Conservation (phyloP, 2,329 filamentous ascomycete genomes). For the Alternaria rosae region DNA sequence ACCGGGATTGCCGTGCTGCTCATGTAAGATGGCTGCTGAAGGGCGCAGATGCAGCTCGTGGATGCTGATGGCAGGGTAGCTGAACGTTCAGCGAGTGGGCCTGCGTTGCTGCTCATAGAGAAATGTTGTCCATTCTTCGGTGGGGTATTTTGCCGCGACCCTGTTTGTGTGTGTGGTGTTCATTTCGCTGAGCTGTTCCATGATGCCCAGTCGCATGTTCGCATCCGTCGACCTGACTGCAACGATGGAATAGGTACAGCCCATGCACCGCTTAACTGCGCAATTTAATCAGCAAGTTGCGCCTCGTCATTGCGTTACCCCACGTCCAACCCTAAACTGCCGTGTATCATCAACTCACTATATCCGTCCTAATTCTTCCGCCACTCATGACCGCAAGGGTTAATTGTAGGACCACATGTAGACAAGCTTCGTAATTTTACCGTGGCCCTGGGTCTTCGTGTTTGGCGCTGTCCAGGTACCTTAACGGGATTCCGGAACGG, state of each 20-base stretch:
- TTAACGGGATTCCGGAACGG: conserved; percentile 17
- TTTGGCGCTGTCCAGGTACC: conserved; percentile 11
- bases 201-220: conserved; percentile 1
- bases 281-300: conserved; percentile 11
- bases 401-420: conserved; percentile 8
- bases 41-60: conserved; percentile 9
- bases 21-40: conserved; percentile 1
- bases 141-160: not conserved
- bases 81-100: conserved; percentile 9
- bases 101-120: not conserved
- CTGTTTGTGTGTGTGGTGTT: not conserved
- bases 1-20: conserved; percentile 11
- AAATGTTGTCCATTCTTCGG: not conserved
- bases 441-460: conserved; percentile 15
- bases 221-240: not conserved
- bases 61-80: conserved; percentile 5
- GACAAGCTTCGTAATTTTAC: conserved; percentile 6
- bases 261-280: conserved; percentile 6
- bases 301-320: conserved; percentile 8
- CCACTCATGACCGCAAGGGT: conserved; percentile 13
- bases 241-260: not conserved
- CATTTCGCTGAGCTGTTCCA: not conserved
- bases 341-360: conserved; percentile 17
- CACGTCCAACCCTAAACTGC: conserved; percentile 10
- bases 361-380: conserved; percentile 14